Percentiles rank a stretch among this genome's conserved stretches.
Evolutionary conservation across 345 rosid genomes (phyloP).

Genomic region (Erodium maritimum): DNA sequence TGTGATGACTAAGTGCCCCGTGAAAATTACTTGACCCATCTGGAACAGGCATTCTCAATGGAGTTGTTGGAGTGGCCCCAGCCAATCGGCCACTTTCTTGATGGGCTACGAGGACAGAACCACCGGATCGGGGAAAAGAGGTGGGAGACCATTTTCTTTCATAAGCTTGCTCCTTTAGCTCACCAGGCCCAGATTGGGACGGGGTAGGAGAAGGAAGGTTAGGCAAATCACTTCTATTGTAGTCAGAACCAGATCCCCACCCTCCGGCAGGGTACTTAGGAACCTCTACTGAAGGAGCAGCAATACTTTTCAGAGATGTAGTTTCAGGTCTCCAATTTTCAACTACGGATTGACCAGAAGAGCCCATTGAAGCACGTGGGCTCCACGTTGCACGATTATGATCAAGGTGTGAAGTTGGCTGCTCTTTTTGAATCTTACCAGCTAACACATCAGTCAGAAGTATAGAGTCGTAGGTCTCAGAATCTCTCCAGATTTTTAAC

Average conservation of each 20-base stretch:
- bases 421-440: slow-evolving; percentile 52
- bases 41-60: background rate
- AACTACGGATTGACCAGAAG: slow-evolving; percentile 13
- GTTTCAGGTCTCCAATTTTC: slow-evolving; percentile 24
- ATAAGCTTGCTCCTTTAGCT: slow-evolving; percentile 26
- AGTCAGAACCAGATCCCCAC: slow-evolving; percentile 49
- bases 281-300: slow-evolving; percentile 37
- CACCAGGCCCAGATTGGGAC: slow-evolving; percentile 31
- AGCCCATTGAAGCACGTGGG: slow-evolving; percentile 6
- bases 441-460: slow-evolving; percentile 64
- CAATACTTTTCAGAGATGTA: slow-evolving; percentile 17
- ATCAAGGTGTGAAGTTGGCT: slow-evolving; percentile 22
- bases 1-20: background rate
- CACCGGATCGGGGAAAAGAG: slow-evolving; percentile 22
- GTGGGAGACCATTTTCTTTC: slow-evolving; percentile 69
- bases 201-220: slow-evolving; percentile 97
- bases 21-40: background rate
- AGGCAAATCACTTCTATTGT: slow-evolving; percentile 8
- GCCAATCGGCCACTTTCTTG: no score
- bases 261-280: slow-evolving; percentile 38
- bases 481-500: slow-evolving; percentile 68
- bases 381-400: slow-evolving; percentile 20
- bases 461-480: slow-evolving; percentile 53
- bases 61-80: slow-evolving; percentile 8
- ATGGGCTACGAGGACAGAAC: slow-evolving; percentile 20